A percentile compares a stretch with the other conserved stretches of the same genome.
These are phyloP conservation scores for Nemania sp. DNA, from an alignment of 2,329 filamentous ascomycete genomes.

Conservation along the genomic window DNA sequence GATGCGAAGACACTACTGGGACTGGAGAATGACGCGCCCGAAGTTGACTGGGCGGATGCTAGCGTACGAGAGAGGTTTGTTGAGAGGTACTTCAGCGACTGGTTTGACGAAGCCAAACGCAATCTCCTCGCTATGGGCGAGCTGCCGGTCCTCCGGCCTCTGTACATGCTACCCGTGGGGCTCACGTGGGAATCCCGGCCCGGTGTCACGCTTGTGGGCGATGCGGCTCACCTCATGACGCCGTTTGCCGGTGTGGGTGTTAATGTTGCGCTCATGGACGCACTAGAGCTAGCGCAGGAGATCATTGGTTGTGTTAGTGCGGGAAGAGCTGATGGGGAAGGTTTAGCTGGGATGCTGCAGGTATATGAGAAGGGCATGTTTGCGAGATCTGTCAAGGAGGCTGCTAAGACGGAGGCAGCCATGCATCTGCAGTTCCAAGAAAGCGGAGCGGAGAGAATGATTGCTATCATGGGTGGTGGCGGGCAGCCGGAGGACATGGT, in stretches of 20 bases:
- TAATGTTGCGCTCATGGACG: constrained; percentile 61
- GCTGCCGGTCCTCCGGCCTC: constrained; percentile 31
- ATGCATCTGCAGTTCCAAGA: constrained; percentile 41
- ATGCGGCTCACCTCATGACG: constrained; percentile 63
- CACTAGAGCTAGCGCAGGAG: constrained; percentile 54
- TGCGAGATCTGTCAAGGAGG: constrained; percentile 38
- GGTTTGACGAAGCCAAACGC: constrained; percentile 26
- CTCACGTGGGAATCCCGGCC: constrained; percentile 44
- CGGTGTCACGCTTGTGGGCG: constrained; percentile 64
- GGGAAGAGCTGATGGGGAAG: constrained; percentile 27
- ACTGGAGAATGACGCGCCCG: constrained; percentile 17
- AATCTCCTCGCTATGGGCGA: constrained; percentile 35
- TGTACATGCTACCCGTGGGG: constrained; percentile 47
- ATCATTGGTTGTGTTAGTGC: constrained; percentile 34
- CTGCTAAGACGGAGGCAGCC: constrained; percentile 35
- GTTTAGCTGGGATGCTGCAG: constrained; percentile 37
- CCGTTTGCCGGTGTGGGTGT: constrained; percentile 63
- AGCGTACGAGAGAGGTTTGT: constrained; percentile 32
- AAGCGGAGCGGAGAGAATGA: constrained; percentile 38
- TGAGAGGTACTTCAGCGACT: constrained; percentile 41
- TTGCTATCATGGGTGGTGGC: constrained; percentile 30
- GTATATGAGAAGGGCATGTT: constrained; percentile 46
- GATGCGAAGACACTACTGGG: constrained; percentile 29
- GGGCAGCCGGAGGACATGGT: background rate
- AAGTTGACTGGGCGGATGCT: constrained; percentile 42